Evolutionary conservation across 768 basidiomycete species (phyloP), one percentile per base, ranked within the genome.

Genomic region (Nevesoporus exiguus): DNA sequence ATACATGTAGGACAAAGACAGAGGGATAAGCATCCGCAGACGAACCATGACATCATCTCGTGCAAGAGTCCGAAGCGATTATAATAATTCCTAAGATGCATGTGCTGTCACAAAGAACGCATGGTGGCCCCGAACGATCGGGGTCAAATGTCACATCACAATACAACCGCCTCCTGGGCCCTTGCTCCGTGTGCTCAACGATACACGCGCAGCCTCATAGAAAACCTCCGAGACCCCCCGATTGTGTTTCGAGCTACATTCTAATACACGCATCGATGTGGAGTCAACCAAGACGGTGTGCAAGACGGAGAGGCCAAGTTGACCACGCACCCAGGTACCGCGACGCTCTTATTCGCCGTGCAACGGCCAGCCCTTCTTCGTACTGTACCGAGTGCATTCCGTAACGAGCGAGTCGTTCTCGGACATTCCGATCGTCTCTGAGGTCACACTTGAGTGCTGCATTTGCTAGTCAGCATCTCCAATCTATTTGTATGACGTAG

Each of bases 221-320:
- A 98, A 94, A 9, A 95, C 93, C 67, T 98, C 95, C 27, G 83
- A 78, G 11, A 98, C 94, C 5, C 96, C 96, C 45, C 96, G 83
- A 61, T 97, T 95, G 65, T 96, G 93, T 71, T 98, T 98, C 8
- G 96, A 94, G 59, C 93, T 96, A 67, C 96, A 98, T 77, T 98
- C 95, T 97, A 25, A 51, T 30, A 40, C 42, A 27, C 33, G 8
- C 11, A 25, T 36, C 30, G 31, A 33, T 11, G 11, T 6, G 5
- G 17, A 13, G 21, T 52, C 47, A 54, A 42, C 33, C 24, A 34
- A 14, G 30, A n/a, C 5, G 3, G 25, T 27, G 22, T 10, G 15
- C 30, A n/a, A 19, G 24, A 45, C 10, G 9, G 27, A 4, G n/a
- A 51, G 17, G 10, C 21, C 31, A 33, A 47, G 5, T 47, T 21